Evolutionary conservation across 306 rosid species (phyloP).

Genomic region (Cicer pinnatifidum): DNA sequence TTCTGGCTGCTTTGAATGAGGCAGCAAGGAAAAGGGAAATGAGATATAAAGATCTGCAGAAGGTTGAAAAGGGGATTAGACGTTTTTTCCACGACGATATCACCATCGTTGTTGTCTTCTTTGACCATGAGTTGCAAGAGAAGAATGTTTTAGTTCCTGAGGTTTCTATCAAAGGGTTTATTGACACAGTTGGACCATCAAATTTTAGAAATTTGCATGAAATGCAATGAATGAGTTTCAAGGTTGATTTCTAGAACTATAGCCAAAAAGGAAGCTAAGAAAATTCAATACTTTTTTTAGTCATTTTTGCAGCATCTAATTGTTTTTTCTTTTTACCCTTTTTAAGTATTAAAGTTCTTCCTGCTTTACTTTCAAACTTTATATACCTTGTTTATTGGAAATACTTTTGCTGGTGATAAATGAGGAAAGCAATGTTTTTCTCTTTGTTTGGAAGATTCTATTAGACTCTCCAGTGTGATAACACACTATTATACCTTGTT

Average conservation of each 20-base stretch:
- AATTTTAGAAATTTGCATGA: conserved; percentile 58
- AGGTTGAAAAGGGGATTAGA: conserved; percentile 67
- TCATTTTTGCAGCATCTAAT: conserved; percentile 64
- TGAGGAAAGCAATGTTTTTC: conserved; percentile 34
- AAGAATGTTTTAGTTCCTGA: conserved; percentile 60
- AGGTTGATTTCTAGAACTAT: conserved; percentile 43
- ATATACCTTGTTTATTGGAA: conserved; percentile 41
- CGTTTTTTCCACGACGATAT: conserved; percentile 84
- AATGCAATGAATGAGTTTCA: conserved; percentile 47
- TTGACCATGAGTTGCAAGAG: conserved; percentile 67
- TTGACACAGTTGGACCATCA: conserved; percentile 73
- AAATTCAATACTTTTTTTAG: conserved; percentile 44
- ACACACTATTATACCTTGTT: conserved; percentile 12
- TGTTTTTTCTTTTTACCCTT: conserved; percentile 49
- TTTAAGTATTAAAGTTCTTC: conserved; percentile 38
- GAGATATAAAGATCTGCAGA: conserved; percentile 77
- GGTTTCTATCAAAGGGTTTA: conserved; percentile 72
- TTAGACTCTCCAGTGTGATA: conserved; percentile 37
- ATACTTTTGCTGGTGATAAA: conserved; percentile 39
- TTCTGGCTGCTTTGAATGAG: conserved; percentile 65
- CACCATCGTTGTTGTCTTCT: conserved; percentile 73
- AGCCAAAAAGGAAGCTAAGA: conserved; percentile 48
- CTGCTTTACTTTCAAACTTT: conserved; percentile 38
- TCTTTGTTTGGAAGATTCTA: neutral
- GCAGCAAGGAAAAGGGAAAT: conserved; percentile 75